Evolutionary conservation across 2,329 filamentous ascomycete species (phyloP).

Genomic region (Claviceps quebecensis): DNA sequence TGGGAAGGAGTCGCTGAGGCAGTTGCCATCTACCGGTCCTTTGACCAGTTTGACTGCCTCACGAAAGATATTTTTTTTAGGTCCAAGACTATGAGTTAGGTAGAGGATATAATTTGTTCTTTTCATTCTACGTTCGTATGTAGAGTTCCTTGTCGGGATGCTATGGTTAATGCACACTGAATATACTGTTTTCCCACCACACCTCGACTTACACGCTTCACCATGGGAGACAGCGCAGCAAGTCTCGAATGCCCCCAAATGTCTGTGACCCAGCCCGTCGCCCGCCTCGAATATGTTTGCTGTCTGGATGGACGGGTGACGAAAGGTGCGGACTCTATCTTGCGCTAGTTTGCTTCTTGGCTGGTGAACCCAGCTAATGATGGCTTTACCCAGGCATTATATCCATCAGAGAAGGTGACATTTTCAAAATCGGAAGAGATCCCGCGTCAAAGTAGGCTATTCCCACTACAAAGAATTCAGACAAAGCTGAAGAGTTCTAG

Average conservation of each 20-base stretch:
- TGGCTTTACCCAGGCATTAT: conserved; percentile 11
- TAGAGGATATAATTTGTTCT: too few species aligned
- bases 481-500: conserved; percentile 10
- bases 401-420: conserved; percentile 16
- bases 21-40: neutral
- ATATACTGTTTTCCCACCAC: neutral
- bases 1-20: neutral
- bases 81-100: neutral
- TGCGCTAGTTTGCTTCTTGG: neutral
- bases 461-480: neutral
- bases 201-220: neutral
- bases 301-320: neutral
- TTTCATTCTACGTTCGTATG: neutral
- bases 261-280: neutral
- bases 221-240: neutral
- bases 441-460: conserved; percentile 19
- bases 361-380: conserved; percentile 2
- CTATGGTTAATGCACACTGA: neutral
- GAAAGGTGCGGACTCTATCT: conserved; percentile 1
- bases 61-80: neutral
- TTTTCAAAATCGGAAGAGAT: conserved; percentile 23
- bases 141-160: neutral
- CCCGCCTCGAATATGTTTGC: conserved; percentile 4
- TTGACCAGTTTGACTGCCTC: neutral
- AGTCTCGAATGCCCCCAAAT: neutral